Percentiles rank a stretch among this genome's conserved stretches.
Conservation (phyloP, 2,329 filamentous ascomycete genomes). For the Lasiodiplodia citricola region DNA sequence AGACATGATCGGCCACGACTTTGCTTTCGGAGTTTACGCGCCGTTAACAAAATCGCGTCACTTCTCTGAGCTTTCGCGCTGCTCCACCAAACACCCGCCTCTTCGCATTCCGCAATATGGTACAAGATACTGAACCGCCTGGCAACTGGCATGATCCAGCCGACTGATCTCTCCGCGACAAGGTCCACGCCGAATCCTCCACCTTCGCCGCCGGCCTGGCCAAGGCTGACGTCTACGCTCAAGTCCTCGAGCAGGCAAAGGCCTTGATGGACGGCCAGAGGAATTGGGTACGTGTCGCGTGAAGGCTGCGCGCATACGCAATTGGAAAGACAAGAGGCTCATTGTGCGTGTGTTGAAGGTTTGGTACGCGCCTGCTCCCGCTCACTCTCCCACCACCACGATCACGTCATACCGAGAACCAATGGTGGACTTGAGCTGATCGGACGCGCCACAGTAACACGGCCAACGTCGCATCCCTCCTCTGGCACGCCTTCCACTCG, state of each 20-base stretch:
- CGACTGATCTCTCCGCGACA: constrained; percentile 6
- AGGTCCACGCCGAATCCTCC: constrained; percentile 79
- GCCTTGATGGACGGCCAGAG: constrained; percentile 73
- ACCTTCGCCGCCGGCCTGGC: constrained; percentile 70
- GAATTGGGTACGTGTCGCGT: constrained; percentile 70
- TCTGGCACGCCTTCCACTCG: constrained; percentile 82
- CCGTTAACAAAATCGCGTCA: constrained; percentile 4
- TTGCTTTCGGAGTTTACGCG: not conserved
- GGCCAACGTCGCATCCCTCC: constrained; percentile 73
- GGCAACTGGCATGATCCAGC: not conserved
- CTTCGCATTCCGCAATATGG: not conserved
- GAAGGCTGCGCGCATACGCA: not conserved
- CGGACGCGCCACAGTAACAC: constrained; percentile 64
- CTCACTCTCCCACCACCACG: not conserved
- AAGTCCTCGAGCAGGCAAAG: constrained; percentile 73
- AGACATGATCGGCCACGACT: not conserved
- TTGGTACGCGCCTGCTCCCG: constrained; percentile 19
- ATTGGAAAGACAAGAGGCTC: constrained; percentile 2
- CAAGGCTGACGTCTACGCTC: constrained; percentile 75
- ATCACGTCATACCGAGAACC: constrained; percentile 4
- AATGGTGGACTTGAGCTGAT: constrained; percentile 10
- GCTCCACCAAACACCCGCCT: not conserved
- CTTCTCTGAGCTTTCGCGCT: not conserved
- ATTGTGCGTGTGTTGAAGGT: constrained; percentile 13
- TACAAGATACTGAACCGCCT: not conserved